Conservation (phyloP, 306 rosid genomes). For the Quercus aquifolioides region DNA sequence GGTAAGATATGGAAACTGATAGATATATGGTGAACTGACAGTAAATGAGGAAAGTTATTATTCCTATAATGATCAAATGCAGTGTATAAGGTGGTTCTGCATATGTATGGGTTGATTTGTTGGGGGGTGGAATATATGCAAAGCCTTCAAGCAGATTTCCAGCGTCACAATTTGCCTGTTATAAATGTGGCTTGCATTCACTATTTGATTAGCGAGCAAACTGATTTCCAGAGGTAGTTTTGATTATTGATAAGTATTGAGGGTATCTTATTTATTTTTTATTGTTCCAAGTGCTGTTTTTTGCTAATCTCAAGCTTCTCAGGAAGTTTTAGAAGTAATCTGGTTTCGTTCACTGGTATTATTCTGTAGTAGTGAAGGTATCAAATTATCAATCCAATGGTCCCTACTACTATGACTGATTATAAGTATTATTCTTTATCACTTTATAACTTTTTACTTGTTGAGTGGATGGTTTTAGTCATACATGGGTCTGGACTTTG, state of each 20-base stretch:
- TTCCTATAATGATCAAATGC: neutral
- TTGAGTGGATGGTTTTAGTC: neutral
- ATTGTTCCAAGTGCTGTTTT: neutral
- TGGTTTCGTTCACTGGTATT: neutral
- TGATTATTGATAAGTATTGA: neutral
- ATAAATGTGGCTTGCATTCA: neutral
- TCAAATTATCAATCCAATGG: neutral
- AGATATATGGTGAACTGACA: neutral
- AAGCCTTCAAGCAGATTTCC: neutral
- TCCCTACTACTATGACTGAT: too few species aligned
- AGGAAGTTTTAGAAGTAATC: neutral
- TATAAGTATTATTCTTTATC: too few species aligned
- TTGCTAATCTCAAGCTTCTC: neutral
- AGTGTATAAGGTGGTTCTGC: neutral
- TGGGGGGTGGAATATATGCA: neutral
- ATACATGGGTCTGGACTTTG: neutral
- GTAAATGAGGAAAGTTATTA: neutral
- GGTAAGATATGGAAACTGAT: neutral
- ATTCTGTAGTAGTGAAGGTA: neutral
- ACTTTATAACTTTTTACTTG: neutral
- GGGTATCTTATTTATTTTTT: neutral
- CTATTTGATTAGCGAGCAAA: neutral
- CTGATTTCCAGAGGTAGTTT: neutral
- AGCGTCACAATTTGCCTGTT: neutral
- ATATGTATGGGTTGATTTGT: neutral